These are phyloP conservation scores for Pneumocystis carinii DNA, from an alignment of 1,139 yeast species.

Conservation along the genomic window DNA sequence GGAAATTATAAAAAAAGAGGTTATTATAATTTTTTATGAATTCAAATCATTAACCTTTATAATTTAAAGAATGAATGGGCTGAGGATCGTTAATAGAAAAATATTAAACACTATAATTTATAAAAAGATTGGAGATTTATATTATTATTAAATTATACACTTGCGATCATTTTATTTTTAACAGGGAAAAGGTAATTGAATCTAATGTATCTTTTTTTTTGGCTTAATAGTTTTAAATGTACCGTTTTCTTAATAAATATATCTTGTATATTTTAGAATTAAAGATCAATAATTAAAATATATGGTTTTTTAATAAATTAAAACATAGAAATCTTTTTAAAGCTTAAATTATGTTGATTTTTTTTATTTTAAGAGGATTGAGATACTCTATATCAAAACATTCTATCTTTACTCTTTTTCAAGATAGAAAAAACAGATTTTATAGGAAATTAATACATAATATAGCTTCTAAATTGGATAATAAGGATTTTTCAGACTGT, in stretches of 20 bases:
- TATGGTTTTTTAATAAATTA: too few relatives aligned
- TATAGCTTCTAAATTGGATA: neutral
- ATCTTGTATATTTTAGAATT: neutral
- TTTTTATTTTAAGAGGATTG: too few relatives aligned
- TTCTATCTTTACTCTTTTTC: too few relatives aligned
- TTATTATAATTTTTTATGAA: neutral
- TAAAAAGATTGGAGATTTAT: slow-evolving; percentile 15
- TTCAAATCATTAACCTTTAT: slow-evolving; percentile 1
- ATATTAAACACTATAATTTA: slow-evolving; percentile 27
- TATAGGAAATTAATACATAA: too few relatives aligned
- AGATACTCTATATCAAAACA: too few relatives aligned
- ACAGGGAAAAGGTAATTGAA: neutral
- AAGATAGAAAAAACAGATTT: too few relatives aligned
- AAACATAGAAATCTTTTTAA: too few relatives aligned
- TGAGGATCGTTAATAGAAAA: slow-evolving; percentile 56
- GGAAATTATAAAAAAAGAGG: slow-evolving; percentile 72
- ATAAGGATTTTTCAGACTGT: neutral
- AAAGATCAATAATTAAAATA: neutral
- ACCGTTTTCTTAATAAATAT: neutral
- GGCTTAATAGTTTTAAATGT: neutral
- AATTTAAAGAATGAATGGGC: slow-evolving; percentile 84
- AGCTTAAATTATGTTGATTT: too few relatives aligned
- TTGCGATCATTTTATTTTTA: neutral
- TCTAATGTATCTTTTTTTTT: neutral
- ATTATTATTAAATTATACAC: neutral